phyloP scores from a whole-genome alignment of 805 yeast species.

The Sugiyamaella boreocaroliniensis region DNA sequence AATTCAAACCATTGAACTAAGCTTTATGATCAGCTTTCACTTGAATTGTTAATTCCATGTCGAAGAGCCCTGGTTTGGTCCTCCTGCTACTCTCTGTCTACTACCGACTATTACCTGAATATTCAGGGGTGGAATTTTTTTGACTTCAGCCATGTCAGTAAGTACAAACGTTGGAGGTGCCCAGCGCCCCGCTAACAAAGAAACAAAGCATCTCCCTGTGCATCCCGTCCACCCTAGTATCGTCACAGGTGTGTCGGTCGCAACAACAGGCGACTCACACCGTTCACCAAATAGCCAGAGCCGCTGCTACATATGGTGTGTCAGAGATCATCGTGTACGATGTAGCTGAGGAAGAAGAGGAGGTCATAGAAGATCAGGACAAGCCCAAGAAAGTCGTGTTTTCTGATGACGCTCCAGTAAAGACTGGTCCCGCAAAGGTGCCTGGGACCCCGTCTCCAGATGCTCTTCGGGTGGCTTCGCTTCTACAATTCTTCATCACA shows the following conservation, averaged over 20 bases:
- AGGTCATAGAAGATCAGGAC: conserved; percentile 14
- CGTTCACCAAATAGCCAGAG: conserved; percentile 73
- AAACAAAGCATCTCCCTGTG: conserved; percentile 39
- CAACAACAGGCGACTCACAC: conserved; percentile 67
- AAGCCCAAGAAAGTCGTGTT: conserved; percentile 35
- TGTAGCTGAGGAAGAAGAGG: conserved; percentile 28
- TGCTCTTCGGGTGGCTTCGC: conserved; percentile 53
- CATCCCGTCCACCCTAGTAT: conserved; percentile 62
- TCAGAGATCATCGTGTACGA: conserved; percentile 71
- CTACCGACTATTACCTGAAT: too few species aligned
- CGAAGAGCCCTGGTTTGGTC: too few species aligned
- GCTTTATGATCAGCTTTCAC: too few species aligned
- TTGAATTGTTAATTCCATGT: too few species aligned
- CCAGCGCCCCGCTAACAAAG: neutral
- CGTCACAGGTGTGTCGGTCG: conserved; percentile 48
- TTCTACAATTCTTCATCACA: conserved; percentile 75
- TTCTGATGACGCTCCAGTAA: conserved; percentile 24
- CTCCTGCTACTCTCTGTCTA: too few species aligned
- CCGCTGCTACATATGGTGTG: conserved; percentile 61
- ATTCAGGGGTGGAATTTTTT: too few species aligned
- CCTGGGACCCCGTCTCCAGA: conserved; percentile 22
- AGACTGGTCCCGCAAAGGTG: conserved; percentile 19
- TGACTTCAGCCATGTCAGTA: neutral
- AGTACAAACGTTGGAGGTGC: neutral
- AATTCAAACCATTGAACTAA: too few species aligned